A percentile compares a stretch with the other conserved stretches of the same genome.
Evolutionary conservation across 1,284 basidiomycete genomes (phyloP).

Genomic region (Cryptococcus sp.): DNA sequence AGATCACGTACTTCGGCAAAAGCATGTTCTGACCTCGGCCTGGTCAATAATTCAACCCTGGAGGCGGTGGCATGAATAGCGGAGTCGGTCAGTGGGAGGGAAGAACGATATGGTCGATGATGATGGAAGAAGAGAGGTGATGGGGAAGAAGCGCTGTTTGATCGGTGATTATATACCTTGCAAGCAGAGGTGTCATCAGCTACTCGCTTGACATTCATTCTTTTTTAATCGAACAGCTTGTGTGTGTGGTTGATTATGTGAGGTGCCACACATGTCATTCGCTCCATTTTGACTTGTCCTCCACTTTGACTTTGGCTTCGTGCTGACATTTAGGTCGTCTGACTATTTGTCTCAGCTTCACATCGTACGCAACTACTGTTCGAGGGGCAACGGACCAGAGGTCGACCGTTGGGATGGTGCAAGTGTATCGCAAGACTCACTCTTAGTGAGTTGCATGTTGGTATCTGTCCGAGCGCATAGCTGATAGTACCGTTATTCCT

Average conservation of each 20-base stretch:
- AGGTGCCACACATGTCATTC: background rate
- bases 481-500: background rate
- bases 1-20: too few relatives aligned
- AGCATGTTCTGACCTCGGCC: too few relatives aligned
- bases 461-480: background rate
- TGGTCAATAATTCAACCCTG: too few relatives aligned
- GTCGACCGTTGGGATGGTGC: slow-evolving; percentile 16
- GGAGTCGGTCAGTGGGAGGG: too few relatives aligned
- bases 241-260: background rate
- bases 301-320: background rate
- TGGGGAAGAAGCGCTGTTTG: background rate
- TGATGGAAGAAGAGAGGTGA: background rate
- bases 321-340: background rate
- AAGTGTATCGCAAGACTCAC: slow-evolving; percentile 26
- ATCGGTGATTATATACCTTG: background rate
- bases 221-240: background rate
- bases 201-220: background rate
- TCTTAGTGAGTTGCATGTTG: slow-evolving; percentile 15
- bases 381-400: background rate
- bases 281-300: background rate
- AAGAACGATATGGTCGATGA: too few relatives aligned
- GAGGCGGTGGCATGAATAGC: too few relatives aligned
- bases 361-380: background rate
- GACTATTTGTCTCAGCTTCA: background rate
- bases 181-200: background rate